These are phyloP conservation scores for Aspergillus steynii DNA, from an alignment of 495 filamentous ascomycete species.

Conservation along the genomic window DNA sequence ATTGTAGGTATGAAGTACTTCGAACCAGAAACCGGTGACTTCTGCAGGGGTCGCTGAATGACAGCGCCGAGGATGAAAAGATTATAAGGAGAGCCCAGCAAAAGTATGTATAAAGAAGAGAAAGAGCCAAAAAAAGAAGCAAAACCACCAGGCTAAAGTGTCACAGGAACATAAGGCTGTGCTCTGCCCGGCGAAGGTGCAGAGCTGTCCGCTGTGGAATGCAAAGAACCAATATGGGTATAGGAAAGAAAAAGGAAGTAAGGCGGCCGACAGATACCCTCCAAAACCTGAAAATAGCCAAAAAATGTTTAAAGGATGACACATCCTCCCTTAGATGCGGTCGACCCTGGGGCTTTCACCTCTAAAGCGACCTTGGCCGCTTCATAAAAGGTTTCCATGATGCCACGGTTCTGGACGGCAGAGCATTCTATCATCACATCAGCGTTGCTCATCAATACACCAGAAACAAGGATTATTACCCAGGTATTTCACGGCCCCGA, in stretches of 20 bases:
- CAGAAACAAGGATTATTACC: constrained; percentile 48
- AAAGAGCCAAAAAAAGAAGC: constrained; percentile 11
- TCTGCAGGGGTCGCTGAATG: not conserved
- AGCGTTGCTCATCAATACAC: constrained; percentile 10
- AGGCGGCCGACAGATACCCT: not conserved
- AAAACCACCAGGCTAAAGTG: constrained; percentile 33
- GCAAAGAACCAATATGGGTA: constrained; percentile 17
- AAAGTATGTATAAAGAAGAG: constrained; percentile 29
- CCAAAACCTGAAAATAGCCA: not conserved
- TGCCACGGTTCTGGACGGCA: constrained; percentile 93
- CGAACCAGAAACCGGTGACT: not conserved
- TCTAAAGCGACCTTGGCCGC: constrained; percentile 93
- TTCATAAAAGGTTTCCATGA: constrained; percentile 98
- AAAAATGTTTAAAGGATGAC: constrained; percentile 32
- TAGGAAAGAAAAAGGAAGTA: constrained; percentile 12
- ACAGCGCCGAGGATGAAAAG: constrained; percentile 9
- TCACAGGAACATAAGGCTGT: constrained; percentile 8
- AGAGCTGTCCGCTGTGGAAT: not conserved
- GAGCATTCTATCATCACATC: constrained; percentile 75
- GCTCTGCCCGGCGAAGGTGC: not conserved
- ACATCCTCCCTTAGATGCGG: constrained; percentile 33
- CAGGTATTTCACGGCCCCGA: constrained; percentile 85
- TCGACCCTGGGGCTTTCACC: constrained; percentile 62
- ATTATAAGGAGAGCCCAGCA: constrained; percentile 4
- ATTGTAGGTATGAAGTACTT: not conserved